Evolutionary conservation across 345 rosid genomes (phyloP), one percentile per base, ranked within the genome.

Genomic region (Arabis hirsuta): DNA sequence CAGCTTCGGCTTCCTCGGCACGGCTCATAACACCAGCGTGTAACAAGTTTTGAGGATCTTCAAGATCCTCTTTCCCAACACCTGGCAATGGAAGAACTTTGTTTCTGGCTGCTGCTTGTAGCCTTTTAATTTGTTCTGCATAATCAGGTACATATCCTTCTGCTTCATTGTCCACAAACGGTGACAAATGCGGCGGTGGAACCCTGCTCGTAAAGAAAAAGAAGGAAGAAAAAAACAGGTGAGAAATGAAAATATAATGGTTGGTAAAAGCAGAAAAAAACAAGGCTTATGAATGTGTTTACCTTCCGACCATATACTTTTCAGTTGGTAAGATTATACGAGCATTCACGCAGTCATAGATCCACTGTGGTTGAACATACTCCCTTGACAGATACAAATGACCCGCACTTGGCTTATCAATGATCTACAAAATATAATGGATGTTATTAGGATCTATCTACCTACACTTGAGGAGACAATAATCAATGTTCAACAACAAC

Each of bases 321-420:
- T 88, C 93, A 36, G 82, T 81, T 61, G 96, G 98, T 72, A 95
- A 83, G 78, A 85, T 79, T 48, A 95, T 77, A 45, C 92, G 80
- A 27, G 97, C 82, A 84, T 91, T 91, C 69, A 91, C 79, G 29
- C 87, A 90, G 75, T 95, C 97, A 60, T 73, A 88, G 66, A 95
- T 76, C 99, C 97, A 95, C 75, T 91, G 99, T 45, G 99, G 99
- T 69, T 91, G 99, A 58, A 91, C 82, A 84, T 91, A 90, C 57
- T 85, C 89, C 79, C 94, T 86, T 13, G 97, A 91, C 14, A 95
- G 86, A 72, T 85, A 88, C 65, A 67, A 39, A 76, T 95, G 99
- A 62, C 92, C 96, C 59, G 86, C 93, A 11, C 80, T 88, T 62
- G 99, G 96, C 73, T 91, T 85, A 77, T 95, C 99, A 45, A 95